Conservation (phyloP, 2,329 filamentous ascomycete genomes). For the Fusarium sororula region DNA sequence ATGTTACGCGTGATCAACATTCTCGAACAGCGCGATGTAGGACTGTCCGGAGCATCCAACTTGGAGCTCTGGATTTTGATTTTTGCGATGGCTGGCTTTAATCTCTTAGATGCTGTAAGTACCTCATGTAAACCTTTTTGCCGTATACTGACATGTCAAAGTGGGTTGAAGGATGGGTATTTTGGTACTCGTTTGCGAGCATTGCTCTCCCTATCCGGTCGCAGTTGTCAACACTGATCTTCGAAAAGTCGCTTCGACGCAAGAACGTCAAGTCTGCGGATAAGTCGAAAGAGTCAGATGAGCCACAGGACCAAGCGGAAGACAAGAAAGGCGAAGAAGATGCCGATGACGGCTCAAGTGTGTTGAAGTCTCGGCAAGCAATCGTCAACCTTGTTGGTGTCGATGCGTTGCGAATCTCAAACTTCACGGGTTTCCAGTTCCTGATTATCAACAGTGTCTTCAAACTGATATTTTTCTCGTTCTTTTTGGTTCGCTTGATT, state of each 20-base stretch:
- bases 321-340: conserved; percentile 65
- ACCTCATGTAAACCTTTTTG: not conserved
- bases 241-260: conserved; percentile 78
- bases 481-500: conserved; percentile 73
- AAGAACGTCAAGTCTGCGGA: conserved; percentile 78
- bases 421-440: conserved; percentile 74
- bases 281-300: conserved; percentile 53
- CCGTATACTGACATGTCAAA: conserved; percentile 30
- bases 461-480: conserved; percentile 72
- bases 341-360: conserved; percentile 44
- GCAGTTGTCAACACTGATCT: conserved; percentile 76
- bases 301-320: conserved; percentile 46
- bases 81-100: conserved; percentile 67
- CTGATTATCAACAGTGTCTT: conserved; percentile 69
- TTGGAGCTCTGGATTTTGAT: conserved; percentile 74
- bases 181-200: conserved; percentile 72
- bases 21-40: conserved; percentile 65
- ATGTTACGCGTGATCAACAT: conserved; percentile 71
- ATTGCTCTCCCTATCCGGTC: conserved; percentile 73
- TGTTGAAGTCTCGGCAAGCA: conserved; percentile 66
- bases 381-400: conserved; percentile 84
- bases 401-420: conserved; percentile 73
- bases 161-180: conserved; percentile 72
- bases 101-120: conserved; percentile 60
- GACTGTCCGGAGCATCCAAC: conserved; percentile 52